Base-by-base conservation (phyloP, 805 yeast species). In the Geotrichum ghanense region DNA sequence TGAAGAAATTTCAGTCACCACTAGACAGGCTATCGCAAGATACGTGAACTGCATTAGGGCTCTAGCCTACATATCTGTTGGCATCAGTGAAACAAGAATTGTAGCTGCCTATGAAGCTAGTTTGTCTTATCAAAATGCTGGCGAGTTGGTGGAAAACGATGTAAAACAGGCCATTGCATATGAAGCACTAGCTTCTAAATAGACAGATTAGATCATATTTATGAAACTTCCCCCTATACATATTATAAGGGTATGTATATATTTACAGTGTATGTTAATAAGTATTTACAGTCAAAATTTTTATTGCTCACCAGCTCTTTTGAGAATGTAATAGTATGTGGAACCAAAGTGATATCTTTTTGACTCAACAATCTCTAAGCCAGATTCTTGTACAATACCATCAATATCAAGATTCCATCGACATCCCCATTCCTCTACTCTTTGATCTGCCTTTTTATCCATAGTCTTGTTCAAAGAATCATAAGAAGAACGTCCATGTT, bases 341-440 rank as follows among this genome's bases (percentile, higher is more conserved):
- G 97, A 84, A 19, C 97, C 97, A 51, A 92, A 73, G 66, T 92
- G 97, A 19, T 79, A 79, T 53, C 95, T 71, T 51, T 76, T 78
- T 57, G 85, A 90, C 54, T 78, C 79, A 1, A 88, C 85, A 41
- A 92, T 75, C 53, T 83, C 89, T 47, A 92, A 69, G 0, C 95
- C 95, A 4, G 95, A 80, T 49, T 78, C 79, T 59, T 83, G 89
- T 22, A 92, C 73, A 37, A 92, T 71, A 55, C 83, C 94, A 21
- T 89, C 95, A 53, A 92, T 85, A 60, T 92, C 97, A 52, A 92
- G 68, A 60, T 92, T 92, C 97, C 97, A 92, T 59, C 97, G 72
- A 64, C 98, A 92, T 1, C 96, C 98, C 97, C 97, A 92, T 2
- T 81, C 78, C 49, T 82, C 76, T 67, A 89, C 76, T 64, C 96